A percentile compares a stretch with the other conserved stretches of the same genome.
These are phyloP conservation scores for Vaccinium corymbosum DNA, from an alignment of 148 eudicot genomes.

Conservation along the genomic window DNA sequence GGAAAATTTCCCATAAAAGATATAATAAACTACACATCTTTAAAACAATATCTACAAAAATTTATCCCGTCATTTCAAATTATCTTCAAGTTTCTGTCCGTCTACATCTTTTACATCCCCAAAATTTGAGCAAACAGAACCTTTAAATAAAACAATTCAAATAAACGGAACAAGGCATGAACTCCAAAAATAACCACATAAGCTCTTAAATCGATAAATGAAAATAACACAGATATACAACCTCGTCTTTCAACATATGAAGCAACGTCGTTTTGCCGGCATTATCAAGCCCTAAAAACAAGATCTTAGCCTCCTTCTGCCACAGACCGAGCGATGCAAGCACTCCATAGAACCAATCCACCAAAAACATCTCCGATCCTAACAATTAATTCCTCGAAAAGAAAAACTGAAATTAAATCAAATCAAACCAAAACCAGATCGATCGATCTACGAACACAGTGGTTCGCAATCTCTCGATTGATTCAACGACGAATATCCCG, in stretches of 20 bases:
- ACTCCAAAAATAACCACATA: background rate
- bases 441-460: conserved; percentile 17
- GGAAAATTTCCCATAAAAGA: background rate
- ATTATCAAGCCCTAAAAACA: conserved; percentile 55
- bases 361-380: conserved; percentile 33
- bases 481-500: conserved; percentile 8
- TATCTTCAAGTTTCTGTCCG: background rate
- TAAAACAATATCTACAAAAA: background rate
- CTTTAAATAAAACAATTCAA: background rate
- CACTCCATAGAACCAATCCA: conserved; percentile 55
- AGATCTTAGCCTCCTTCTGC: conserved; percentile 56
- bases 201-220: background rate
- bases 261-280: conserved; percentile 55
- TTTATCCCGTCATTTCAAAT: background rate
- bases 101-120: background rate
- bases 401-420: background rate
- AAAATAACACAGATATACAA: background rate
- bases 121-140: background rate
- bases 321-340: conserved; percentile 44
- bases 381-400: background rate
- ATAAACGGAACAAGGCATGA: background rate
- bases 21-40: background rate
- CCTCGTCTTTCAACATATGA: conserved; percentile 59
- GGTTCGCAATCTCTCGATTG: conserved; percentile 24
- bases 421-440: conserved; percentile 1